phyloP scores from a whole-genome alignment of 179 eudicot genomes.

The Patellifolia procumbens region DNA sequence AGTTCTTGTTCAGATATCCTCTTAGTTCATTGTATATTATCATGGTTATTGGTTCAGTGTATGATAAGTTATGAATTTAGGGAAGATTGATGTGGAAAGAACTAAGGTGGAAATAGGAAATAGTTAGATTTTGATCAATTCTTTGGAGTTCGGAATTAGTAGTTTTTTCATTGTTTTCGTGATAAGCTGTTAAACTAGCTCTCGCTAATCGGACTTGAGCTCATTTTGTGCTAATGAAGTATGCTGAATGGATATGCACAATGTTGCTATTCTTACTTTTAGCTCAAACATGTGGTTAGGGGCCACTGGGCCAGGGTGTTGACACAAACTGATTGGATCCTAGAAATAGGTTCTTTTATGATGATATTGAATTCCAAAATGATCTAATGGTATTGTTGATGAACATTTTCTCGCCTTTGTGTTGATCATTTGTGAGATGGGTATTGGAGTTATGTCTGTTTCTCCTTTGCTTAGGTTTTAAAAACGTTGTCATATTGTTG shows the following conservation, averaged over 20 bases:
- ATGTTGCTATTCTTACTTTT: not conserved
- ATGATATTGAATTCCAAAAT: not conserved
- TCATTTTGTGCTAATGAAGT: constrained; percentile 1
- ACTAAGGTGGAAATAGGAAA: not conserved
- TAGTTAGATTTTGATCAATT: not conserved
- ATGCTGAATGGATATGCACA: not conserved
- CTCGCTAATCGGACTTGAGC: not conserved
- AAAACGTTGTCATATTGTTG: not conserved
- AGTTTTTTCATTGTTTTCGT: not conserved
- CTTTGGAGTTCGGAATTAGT: not conserved
- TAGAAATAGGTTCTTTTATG: not conserved
- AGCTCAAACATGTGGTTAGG: not conserved
- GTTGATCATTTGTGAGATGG: not conserved
- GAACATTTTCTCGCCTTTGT: not conserved
- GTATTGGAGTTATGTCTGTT: not conserved
- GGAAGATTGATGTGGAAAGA: not conserved
- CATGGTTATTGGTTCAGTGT: not conserved
- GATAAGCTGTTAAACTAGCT: not conserved
- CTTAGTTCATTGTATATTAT: not conserved
- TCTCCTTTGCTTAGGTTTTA: not conserved
- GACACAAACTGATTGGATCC: not conserved
- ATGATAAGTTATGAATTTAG: not conserved
- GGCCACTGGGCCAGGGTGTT: no score
- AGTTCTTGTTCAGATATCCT: not conserved
- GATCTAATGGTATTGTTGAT: not conserved